Evolutionary conservation across 805 yeast species (phyloP).

Genomic region (Starmera caribaea): DNA sequence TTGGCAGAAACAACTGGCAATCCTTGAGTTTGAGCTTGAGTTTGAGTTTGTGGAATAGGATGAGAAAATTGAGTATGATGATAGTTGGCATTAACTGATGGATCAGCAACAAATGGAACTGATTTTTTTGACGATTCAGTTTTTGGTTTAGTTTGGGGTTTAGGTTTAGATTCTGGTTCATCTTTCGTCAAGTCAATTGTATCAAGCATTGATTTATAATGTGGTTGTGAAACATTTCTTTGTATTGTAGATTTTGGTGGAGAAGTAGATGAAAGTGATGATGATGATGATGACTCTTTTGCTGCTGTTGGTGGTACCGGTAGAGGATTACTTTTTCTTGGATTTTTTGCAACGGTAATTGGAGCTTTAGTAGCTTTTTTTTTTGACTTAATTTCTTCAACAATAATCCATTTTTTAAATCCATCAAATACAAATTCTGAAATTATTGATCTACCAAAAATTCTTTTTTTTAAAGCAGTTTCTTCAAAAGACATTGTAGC

Average conservation of each 20-base stretch:
- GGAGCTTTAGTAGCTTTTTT: too few species aligned
- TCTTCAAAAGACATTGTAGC: conserved; percentile 70
- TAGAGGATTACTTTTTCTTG: too few species aligned
- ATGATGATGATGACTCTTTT: conserved; percentile 1
- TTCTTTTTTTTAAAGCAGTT: conserved; percentile 47
- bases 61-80: neutral
- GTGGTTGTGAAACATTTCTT: conserved; percentile 11
- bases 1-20: conserved; percentile 1
- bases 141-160: neutral
- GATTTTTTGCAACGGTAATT: too few species aligned
- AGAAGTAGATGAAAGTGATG: neutral
- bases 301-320: neutral
- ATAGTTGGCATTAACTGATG: too few species aligned
- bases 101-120: too few species aligned
- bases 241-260: conserved; percentile 11
- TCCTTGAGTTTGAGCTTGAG: too few species aligned
- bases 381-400: conserved; percentile 48
- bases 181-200: neutral
- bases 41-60: neutral
- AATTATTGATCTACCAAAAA: conserved; percentile 76
- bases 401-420: conserved; percentile 67
- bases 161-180: neutral
- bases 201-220: conserved; percentile 14
- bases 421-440: conserved; percentile 74
- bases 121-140: too few species aligned